A percentile compares a stretch with the other conserved stretches of the same genome.
Conservation (phyloP, 1,284 basidiomycete species). For the Papiliotrema nemorosa region DNA sequence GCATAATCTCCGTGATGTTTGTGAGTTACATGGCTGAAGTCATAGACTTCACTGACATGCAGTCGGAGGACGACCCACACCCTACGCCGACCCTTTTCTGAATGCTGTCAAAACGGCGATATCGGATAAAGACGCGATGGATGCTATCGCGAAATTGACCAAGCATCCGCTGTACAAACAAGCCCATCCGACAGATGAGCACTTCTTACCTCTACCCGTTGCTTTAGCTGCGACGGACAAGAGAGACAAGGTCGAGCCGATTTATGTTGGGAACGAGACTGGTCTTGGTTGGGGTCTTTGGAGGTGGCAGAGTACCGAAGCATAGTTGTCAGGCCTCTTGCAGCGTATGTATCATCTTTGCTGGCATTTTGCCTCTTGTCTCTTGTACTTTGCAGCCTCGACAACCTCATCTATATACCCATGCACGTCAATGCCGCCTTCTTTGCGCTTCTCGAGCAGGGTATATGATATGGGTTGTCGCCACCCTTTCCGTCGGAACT, state of each 20-base stretch:
- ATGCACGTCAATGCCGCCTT: too few relatives aligned
- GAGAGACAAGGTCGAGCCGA: constrained; percentile 24
- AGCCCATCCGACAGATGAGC: constrained; percentile 48
- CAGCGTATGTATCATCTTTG: not conserved
- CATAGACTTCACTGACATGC: not conserved
- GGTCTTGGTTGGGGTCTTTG: constrained; percentile 47
- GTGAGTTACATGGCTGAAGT: constrained; percentile 15
- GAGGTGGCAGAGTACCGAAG: constrained; percentile 26
- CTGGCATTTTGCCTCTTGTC: not conserved
- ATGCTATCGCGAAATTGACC: constrained; percentile 23
- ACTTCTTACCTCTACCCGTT: constrained; percentile 43
- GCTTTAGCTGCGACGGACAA: constrained; percentile 32
- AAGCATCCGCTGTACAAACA: constrained; percentile 32
- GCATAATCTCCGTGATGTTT: constrained; percentile 46
- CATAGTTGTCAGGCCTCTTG: not conserved
- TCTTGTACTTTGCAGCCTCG: not conserved
- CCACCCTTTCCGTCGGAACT: constrained; percentile 1
- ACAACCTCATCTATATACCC: not conserved
- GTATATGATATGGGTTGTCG: too few relatives aligned
- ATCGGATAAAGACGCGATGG: constrained; percentile 12
- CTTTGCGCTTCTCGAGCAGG: too few relatives aligned
- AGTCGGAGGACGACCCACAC: constrained; percentile 21
- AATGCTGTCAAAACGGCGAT: constrained; percentile 20
- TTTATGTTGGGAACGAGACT: constrained; percentile 30
- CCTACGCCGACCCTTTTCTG: constrained; percentile 34